A percentile compares a stretch with the other conserved stretches of the same genome.
Evolutionary conservation across 768 basidiomycete species (phyloP).

Genomic region (Rhodotorula paludigena): DNA sequence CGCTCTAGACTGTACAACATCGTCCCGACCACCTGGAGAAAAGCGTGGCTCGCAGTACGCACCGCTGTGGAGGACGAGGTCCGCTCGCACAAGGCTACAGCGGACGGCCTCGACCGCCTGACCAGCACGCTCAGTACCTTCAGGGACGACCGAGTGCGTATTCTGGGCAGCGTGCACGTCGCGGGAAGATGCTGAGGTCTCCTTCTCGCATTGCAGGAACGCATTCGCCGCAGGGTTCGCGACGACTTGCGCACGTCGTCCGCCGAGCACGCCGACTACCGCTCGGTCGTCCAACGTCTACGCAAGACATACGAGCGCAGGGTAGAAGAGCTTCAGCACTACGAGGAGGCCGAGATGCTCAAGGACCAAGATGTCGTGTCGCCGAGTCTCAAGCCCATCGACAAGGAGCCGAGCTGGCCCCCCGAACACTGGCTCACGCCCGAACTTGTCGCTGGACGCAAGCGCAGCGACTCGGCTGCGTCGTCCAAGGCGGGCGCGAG

Average conservation of each 20-base stretch:
- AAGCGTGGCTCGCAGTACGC: conserved; percentile 29
- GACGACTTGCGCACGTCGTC: conserved; percentile 35
- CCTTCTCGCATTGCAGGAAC: conserved; percentile 21
- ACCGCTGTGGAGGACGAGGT: conserved; percentile 30
- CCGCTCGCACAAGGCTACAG: conserved; percentile 6
- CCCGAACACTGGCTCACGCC: conserved; percentile 23
- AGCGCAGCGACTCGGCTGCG: conserved; percentile 17
- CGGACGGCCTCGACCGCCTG: conserved; percentile 10
- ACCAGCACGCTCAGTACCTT: conserved; percentile 24
- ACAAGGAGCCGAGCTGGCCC: conserved; percentile 20
- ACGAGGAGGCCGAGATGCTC: conserved; percentile 30
- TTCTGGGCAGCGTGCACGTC: background rate
- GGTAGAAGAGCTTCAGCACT: conserved; percentile 38
- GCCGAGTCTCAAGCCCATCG: too few species aligned
- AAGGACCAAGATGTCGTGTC: conserved; percentile 10
- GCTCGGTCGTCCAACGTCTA: conserved; percentile 26
- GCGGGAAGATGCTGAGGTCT: too few species aligned
- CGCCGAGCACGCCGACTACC: conserved; percentile 38
- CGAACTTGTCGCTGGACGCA: background rate
- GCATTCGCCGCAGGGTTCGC: conserved; percentile 35
- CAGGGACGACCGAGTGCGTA: conserved; percentile 14
- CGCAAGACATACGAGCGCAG: conserved; percentile 40
- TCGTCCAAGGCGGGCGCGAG: conserved; percentile 5
- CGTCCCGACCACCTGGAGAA: conserved; percentile 21
- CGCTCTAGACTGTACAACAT: background rate